Evolutionary conservation across 768 basidiomycete species (phyloP), one percentile per base, ranked within the genome.

Genomic region (Agaricus sinodeliciosus): DNA sequence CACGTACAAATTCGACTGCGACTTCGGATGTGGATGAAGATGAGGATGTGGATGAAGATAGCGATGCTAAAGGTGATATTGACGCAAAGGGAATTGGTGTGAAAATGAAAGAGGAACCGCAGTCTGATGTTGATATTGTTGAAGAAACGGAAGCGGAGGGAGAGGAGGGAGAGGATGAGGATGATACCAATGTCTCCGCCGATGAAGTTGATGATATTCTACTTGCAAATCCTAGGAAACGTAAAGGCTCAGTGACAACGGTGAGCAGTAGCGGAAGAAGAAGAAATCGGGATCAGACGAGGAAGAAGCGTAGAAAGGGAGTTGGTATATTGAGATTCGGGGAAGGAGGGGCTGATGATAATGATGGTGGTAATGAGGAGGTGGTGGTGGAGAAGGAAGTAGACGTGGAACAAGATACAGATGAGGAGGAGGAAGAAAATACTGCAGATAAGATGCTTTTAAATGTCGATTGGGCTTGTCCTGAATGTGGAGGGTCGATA

Each of bases 401-500:
- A 5, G 13, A 7, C 12, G 40, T 34, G 28, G 46, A 11, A 12
- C 7, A 44, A n/a, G 43, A 44, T 1, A 25, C 2, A 19, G 37
- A 46, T 3, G 34, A 36, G 43, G 44, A 53, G 3, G 13, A 26
- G 7, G 45, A 15, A 4, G 12, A 11, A 22, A 22, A 44, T 16
- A 34, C 2, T 11, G 48, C 36, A 22, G 50, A 51, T 28, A 42
- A 43, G 31, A 36, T 51, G 50, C 36, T 43, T 34, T 27, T 43
- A 34, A 43, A 35, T 16, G 42, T 44, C 34, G 50, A 51, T 43
- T 51, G 50, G 50, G 50, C 43, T n/a, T 51, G 50, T 51, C 50
- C 35, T 11, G 22, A 19, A 1, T 51, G 50, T 16, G 31, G 42
- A n/a, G 42, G 28, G 11, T 50, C 41, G n/a, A 42, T 50, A 16